Evolutionary conservation across 345 rosid genomes (phyloP), one percentile per base, ranked within the genome.

Genomic region (Camelina hispida): DNA sequence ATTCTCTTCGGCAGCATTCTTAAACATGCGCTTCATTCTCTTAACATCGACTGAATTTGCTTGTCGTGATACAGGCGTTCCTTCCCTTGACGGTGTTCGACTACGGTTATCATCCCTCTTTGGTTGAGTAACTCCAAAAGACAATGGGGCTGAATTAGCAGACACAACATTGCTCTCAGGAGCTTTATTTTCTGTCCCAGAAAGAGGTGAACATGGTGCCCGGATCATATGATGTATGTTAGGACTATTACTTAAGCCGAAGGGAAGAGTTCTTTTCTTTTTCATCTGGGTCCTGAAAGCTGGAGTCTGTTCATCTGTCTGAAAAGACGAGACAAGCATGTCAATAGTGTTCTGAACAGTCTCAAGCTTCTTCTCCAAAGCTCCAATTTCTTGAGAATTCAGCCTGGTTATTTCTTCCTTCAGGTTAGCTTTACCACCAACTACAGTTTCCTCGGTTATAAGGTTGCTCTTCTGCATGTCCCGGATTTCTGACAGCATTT

Each of bases 1-100:
- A 73, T 94, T 91, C 72, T 91, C 98, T 84, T 94, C 98, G 12
- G 97, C 95, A 42, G 98, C 98, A 81, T 84, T 87, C 87, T 87
- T 91, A 82, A 90, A 94, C 97, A 94, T 88, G 69, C 90, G 87
- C 74, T 91, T 87, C 91, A 94, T 81, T 83, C 93, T 91, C 84
- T 88, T 91, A 76, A 94, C 93, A 83, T 90, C 89, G 30, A 94
- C 88, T 18, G 98, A 91, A 63, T 81, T 87, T 58, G 88, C 77
- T 77, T 86, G 82, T 62, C 84, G 72, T 1, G 85, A 53, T 30
- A 76, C 65, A 13, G 86, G 90, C 66, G 97, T 86, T 80, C 84
- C 90, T 65, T 91, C 91, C 76, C 84, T 89, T 22, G 94, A 87
- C 17, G 86, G 81, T 48, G 60, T 76, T 47, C 68, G 58, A 47